Conservation (phyloP, 768 basidiomycete species). For the Nidularia pulvinata region DNA sequence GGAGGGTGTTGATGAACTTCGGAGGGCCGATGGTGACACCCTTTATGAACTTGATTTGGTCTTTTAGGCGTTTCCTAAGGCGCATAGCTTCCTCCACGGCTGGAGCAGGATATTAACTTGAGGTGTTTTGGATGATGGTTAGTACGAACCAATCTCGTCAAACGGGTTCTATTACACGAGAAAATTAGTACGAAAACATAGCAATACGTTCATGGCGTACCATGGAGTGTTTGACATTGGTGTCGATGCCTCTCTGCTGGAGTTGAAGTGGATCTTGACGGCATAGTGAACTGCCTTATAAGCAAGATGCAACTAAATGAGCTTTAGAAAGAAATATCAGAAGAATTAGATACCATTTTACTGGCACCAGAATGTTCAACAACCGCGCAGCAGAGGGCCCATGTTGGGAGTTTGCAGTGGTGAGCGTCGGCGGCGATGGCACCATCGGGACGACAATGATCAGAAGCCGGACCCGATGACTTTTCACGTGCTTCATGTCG, state of each 20-base stretch:
- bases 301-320: background rate
- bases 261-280: constrained; percentile 97
- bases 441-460: background rate
- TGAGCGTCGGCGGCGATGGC: background rate
- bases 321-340: background rate
- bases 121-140: background rate
- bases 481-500: background rate
- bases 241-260: constrained; percentile 93
- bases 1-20: constrained; percentile 87
- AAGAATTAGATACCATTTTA: constrained; percentile 68
- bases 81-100: constrained; percentile 98
- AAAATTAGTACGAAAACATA: constrained; percentile 1
- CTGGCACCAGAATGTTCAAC: constrained; percentile 91
- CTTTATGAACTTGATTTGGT: constrained; percentile 80
- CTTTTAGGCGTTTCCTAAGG: constrained; percentile 83
- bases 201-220: constrained; percentile 38
- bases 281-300: constrained; percentile 92
- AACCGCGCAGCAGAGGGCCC: constrained; percentile 72
- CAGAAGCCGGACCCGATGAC: background rate
- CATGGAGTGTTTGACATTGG: constrained; percentile 99
- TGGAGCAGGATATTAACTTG: constrained; percentile 21
- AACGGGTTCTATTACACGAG: constrained; percentile 79
- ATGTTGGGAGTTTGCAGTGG: constrained; percentile 33
- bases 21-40: constrained; percentile 94
- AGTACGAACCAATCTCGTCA: constrained; percentile 87